Evolutionary conservation across 352 stramenopile species (phyloP).

Genomic region (Pythium pyrilobum): DNA sequence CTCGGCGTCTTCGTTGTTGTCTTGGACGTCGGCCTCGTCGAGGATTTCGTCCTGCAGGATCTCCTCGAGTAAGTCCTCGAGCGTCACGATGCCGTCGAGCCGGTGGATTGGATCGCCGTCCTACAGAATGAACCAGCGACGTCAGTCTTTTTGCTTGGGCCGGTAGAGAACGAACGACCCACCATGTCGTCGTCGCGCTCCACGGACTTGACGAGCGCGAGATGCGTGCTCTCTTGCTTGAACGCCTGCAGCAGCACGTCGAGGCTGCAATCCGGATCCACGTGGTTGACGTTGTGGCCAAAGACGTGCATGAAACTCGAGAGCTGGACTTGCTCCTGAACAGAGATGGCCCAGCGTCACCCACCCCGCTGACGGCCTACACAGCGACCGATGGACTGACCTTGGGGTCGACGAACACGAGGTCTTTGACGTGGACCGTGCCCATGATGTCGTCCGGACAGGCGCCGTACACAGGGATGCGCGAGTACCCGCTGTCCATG

Average conservation of each 20-base stretch:
- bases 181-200: slow-evolving; percentile 44
- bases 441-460: slow-evolving; percentile 92
- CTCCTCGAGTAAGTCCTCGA: slow-evolving; percentile 98
- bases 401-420: slow-evolving; percentile 98
- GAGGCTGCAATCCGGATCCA: slow-evolving; percentile 90
- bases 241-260: slow-evolving; percentile 93
- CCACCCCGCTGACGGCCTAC: too few relatives aligned
- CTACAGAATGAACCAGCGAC: slow-evolving; percentile 1
- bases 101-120: slow-evolving; percentile 88
- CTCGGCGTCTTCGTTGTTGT: slow-evolving; percentile 31
- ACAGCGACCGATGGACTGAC: slow-evolving; percentile 40
- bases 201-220: slow-evolving; percentile 94
- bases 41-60: slow-evolving; percentile 96
- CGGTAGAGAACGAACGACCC: too few relatives aligned
- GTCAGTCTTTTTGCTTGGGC: neutral
- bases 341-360: slow-evolving; percentile 34
- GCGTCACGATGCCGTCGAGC: slow-evolving; percentile 95
- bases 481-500: slow-evolving; percentile 94
- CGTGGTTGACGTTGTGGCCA: slow-evolving; percentile 49
- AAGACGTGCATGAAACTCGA: slow-evolving; percentile 71
- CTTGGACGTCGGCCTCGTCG: slow-evolving; percentile 90
- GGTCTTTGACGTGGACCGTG: slow-evolving; percentile 98
- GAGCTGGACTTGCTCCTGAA: slow-evolving; percentile 67
- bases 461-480: slow-evolving; percentile 90
- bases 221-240: slow-evolving; percentile 89